Evolutionary conservation across 306 rosid species (phyloP), one percentile per base, ranked within the genome.

Genomic region (Spatholobus suberectus): DNA sequence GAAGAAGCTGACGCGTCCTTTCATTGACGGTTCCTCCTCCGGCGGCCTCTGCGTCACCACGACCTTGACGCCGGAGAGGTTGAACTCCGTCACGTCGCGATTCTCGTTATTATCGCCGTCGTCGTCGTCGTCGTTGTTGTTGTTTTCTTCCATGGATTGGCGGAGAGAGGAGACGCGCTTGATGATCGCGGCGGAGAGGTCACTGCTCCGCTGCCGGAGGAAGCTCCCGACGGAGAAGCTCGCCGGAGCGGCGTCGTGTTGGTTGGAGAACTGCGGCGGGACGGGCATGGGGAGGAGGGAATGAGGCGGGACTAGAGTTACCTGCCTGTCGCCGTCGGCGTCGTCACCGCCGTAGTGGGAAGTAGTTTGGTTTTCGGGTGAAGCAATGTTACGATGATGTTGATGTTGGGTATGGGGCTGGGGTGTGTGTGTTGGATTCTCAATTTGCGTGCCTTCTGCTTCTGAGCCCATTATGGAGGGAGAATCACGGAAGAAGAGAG

Each of bases 1-100:
- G 87, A 91, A 96, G 90, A 96, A 94, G 89, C 88, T 92, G 83
- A 96, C 80, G 73, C 98, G 74, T 0, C 99, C 99, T 80, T 87
- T 94, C 24, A 91, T 54, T 12, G 2, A 0, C 0, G 46, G 10
- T 14, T 86, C 78, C 81, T 6, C 82, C 37, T 47, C 88, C 8
- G 32, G 54, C 8, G 32, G 54, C 70, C 90, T 95, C 37, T 40
- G 59, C 77, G 75, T 75, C 82, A 91, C 98, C 7, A 87, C 65
- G 13, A 96, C 98, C 26, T 82, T 94, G 1, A 94, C 70, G 0
- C 93, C 98, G 17, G 98, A 82, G 51, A 96, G 94, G 27, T 81
- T 78, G 71, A 91, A 87, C 89, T 96, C 97, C 1, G 91, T 90
- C 8, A 86, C 94, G 6, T 76, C 82, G 5, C 32, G 49, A 21